Evolutionary conservation across 192 early-diverging fungal species (phyloP), one percentile per base, ranked within the genome.

Genomic region (Phycomyces nitens): DNA sequence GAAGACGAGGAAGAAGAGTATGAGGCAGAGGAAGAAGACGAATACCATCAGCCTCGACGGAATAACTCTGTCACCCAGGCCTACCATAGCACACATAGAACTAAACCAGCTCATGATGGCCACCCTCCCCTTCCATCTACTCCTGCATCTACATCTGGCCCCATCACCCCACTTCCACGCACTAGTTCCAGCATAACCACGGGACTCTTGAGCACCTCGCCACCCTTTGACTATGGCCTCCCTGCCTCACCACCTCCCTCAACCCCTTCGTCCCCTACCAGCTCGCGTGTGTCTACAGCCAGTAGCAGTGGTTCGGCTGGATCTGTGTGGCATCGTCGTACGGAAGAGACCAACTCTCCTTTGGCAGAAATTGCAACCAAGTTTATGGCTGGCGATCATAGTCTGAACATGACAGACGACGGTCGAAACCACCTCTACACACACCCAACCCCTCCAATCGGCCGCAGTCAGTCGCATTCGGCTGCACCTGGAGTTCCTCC

Each of bases 231-330:
- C 12, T 39, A 62, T 22, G 22, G 70, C 38, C 77, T 76, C 57
- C 82, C 80, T 18, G 75, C 71, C 27, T 84, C 82, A 6, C 82
- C 82, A 29, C 82, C 82, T 15, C 78, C 77, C 21, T 85, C 84
- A 11, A 77, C 80, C 39, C 84, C 81, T 51, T 75, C 75, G 14
- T 85, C 84, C 34, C 81, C 81, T 20, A 82, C 81, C 58, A 77
- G 69, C 44, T 64, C 79, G 20, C 58, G 78, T 16, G 62, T 72
- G 39, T 77, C 73, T 24, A 49, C 40, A 43, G 21, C 50, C 70
- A 55, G 77, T 63, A 22, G 68, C 61, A 55, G 61, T 44, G 12
- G 41, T 49, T 22, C 67, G 61, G 27, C 60, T 29, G 27, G 27
- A 1, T 29, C 49, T 43, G 34, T 70, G n/a, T 73, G 82, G 44